Evolutionary conservation across 2,329 filamentous ascomycete species (phyloP).

Genomic region (Sclerotinia nivalis): DNA sequence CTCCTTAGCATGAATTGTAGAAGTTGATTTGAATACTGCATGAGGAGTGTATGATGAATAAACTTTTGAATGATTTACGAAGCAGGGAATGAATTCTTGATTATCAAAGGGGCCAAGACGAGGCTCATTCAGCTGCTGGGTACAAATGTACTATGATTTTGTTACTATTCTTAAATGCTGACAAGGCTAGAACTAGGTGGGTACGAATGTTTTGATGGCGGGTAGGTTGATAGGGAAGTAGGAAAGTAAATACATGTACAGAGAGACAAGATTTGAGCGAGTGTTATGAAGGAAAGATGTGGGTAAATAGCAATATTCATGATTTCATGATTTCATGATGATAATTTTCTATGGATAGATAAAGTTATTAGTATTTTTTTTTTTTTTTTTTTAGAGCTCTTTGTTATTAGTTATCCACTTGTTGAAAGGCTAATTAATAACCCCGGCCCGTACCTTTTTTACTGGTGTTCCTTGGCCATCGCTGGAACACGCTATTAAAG

Average conservation of each 20-base stretch:
- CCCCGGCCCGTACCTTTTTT: constrained; percentile 7
- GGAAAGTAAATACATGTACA: not conserved
- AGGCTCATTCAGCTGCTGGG: constrained; percentile 15
- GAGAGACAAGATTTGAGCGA: not conserved
- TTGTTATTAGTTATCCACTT: not conserved
- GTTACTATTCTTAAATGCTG: constrained; percentile 17
- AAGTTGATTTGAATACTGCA: not conserved
- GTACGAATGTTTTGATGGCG: not conserved
- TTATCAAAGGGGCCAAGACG: constrained; percentile 7
- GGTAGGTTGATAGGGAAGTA: not conserved
- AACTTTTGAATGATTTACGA: not conserved
- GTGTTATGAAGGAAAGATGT: not conserved
- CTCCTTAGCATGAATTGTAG: not conserved
- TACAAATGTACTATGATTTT: not conserved
- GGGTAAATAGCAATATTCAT: not conserved
- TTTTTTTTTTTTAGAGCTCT: not conserved
- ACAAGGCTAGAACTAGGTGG: constrained; percentile 7
- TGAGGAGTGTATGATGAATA: not conserved
- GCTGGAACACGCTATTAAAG: no score
- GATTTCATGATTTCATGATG: not conserved
- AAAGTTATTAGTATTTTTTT: no score
- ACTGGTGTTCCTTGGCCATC: not conserved
- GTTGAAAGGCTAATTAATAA: not conserved
- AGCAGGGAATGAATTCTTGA: not conserved
- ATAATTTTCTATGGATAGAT: not conserved